Conservation (phyloP, 148 eudicot genomes). For the Polygonum aviculare region DNA sequence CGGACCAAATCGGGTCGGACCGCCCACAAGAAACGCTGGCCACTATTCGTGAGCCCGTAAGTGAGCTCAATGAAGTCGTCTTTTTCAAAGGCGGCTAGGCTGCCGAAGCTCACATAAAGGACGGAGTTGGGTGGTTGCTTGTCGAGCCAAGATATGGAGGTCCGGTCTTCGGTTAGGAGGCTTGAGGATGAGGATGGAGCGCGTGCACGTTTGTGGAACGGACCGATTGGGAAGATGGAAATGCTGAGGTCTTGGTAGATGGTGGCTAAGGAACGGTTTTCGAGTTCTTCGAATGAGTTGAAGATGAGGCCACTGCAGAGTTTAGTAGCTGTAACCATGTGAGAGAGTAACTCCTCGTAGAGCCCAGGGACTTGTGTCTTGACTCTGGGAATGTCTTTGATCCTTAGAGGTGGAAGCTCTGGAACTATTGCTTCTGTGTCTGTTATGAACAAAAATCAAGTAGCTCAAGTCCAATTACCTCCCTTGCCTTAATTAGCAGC, state of each 20-base stretch:
- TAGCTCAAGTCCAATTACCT: neutral
- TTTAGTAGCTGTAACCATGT: slow-evolving; percentile 12
- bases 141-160: slow-evolving; percentile 34
- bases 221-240: slow-evolving; percentile 10
- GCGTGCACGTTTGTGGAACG: neutral
- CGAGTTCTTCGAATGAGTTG: slow-evolving; percentile 14
- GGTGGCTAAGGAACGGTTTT: slow-evolving; percentile 3
- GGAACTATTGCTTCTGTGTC: slow-evolving; percentile 9
- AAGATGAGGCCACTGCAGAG: slow-evolving; percentile 1
- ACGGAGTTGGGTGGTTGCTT: slow-evolving; percentile 29
- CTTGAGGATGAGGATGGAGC: neutral
- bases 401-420: slow-evolving; percentile 2
- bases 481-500: neutral
- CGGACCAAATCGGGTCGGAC: slow-evolving; percentile 6
- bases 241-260: slow-evolving; percentile 9
- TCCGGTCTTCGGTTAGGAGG: slow-evolving; percentile 3
- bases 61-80: slow-evolving; percentile 32
- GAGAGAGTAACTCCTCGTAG: neutral
- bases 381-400: slow-evolving; percentile 11
- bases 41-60: slow-evolving; percentile 38
- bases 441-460: neutral
- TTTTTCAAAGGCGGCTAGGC: slow-evolving; percentile 27
- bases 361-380: neutral
- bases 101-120: slow-evolving; percentile 47
- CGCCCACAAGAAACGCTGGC: slow-evolving; percentile 48